phyloP scores from a whole-genome alignment of 768 basidiomycete genomes.

The Suillus discolor region DNA sequence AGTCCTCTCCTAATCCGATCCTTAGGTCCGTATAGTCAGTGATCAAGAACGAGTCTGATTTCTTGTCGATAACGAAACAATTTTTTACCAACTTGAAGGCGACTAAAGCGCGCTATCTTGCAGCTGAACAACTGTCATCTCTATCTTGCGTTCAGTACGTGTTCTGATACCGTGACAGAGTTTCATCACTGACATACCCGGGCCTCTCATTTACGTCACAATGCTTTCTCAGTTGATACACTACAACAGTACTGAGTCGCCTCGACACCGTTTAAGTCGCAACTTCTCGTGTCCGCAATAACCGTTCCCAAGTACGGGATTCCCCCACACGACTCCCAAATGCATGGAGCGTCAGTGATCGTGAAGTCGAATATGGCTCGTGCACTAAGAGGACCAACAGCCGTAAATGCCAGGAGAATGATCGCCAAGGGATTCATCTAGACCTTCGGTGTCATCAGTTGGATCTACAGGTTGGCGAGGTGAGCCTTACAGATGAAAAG shows the following conservation, averaged over 20 bases:
- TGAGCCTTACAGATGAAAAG: background rate
- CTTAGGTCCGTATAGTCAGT: background rate
- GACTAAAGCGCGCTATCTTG: background rate
- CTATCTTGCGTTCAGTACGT: background rate
- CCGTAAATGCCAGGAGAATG: background rate
- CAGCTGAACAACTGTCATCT: background rate
- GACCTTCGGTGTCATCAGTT: background rate
- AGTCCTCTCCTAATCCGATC: background rate
- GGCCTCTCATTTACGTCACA: background rate
- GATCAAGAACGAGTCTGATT: background rate
- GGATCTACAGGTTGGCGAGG: background rate
- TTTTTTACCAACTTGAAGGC: background rate
- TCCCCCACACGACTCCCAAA: conserved; percentile 10
- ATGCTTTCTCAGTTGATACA: too few relatives aligned
- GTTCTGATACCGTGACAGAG: too few relatives aligned
- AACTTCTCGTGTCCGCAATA: rapidly evolving
- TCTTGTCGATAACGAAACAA: background rate
- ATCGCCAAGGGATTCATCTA: background rate
- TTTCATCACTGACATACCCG: background rate
- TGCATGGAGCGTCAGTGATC: background rate
- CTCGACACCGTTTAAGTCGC: background rate
- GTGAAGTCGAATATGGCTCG: background rate
- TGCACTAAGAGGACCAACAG: background rate
- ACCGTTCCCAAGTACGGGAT: background rate
- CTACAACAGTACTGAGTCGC: conserved; percentile 4